A percentile compares a stretch with the other conserved stretches of the same genome.
These are phyloP conservation scores for Cladophialophora chaetospira DNA, from an alignment of 2,329 filamentous ascomycete genomes.

Conservation along the genomic window DNA sequence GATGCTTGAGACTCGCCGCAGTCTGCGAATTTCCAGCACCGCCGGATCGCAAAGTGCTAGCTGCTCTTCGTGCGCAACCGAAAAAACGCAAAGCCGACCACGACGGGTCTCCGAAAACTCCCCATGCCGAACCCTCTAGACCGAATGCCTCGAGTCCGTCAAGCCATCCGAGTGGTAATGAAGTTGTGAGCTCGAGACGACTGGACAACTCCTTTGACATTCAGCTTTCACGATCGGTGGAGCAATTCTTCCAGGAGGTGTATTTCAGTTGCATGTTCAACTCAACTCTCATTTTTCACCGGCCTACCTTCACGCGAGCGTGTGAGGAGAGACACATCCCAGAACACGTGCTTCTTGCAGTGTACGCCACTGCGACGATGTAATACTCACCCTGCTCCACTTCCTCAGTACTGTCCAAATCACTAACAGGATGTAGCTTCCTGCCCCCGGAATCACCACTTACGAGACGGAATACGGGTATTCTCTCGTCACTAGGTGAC, in stretches of 20 bases:
- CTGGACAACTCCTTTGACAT: background rate
- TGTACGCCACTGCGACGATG: slow-evolving; percentile 19
- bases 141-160: background rate
- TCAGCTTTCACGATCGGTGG: slow-evolving; percentile 1
- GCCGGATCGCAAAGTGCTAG: slow-evolving; percentile 20
- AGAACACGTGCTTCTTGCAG: slow-evolving; percentile 8
- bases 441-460: slow-evolving; percentile 1
- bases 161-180: background rate
- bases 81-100: slow-evolving; percentile 5
- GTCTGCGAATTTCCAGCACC: slow-evolving; percentile 17
- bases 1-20: slow-evolving; percentile 11
- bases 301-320: slow-evolving; percentile 2
- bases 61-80: slow-evolving; percentile 14
- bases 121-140: background rate
- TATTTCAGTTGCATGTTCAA: slow-evolving; percentile 23
- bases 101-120: background rate
- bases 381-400: slow-evolving; percentile 1
- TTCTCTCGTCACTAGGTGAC: slow-evolving; percentile 11
- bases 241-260: slow-evolving; percentile 14
- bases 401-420: background rate
- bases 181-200: background rate
- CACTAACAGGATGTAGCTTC: background rate
- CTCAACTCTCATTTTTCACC: slow-evolving; percentile 17
- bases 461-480: background rate
- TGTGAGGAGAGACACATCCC: slow-evolving; percentile 5